Base-by-base conservation (phyloP, 257 asterid genomes). In the Scutellaria baicalensis region DNA sequence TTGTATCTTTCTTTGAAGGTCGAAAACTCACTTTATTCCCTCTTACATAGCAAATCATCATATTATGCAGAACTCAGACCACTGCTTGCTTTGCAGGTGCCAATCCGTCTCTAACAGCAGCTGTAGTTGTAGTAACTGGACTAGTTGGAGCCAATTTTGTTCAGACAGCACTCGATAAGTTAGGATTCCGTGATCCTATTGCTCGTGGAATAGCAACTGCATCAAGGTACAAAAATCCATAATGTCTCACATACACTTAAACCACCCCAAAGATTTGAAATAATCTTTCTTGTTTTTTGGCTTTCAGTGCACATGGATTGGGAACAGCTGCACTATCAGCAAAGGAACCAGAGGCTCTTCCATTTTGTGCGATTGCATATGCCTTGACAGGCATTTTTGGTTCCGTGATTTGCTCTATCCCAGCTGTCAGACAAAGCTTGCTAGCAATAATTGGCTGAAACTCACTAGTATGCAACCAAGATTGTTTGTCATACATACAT, bases 201-300 rank as follows among this genome's bases (percentile, higher is more conserved):
- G 97, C 97, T 61, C 88, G 99, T 75, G 99, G 99, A 75, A 93
- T 93, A 61, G 99, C 99, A 65, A 91, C 99, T 72, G 97, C 99
- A 18, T 93, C 99, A 43, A 93, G 98, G 98, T 93, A 85, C 13
- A 9, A 23, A 8, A 40, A 39, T 66, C 23, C 47, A n/a, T 11
- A 54, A 59, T 17, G 11, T 39, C 55, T 1, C 31, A 52, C 6
- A 8, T 4, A 16, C 51, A 63, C 13, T 18, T 52, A 36, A 21
- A 23, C 17, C 16, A 51, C 39, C 39, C 62, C 40, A 36, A 33
- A 38, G 21, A 6, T 6, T 14, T 23, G 9, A 20, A n/a, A 42
- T 27, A 27, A 21, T 16, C 40, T 5, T 59, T 21, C 35, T 21
- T 2, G 18, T 65, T 61, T 65, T 61, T 47, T 21, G 7, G 40